These are phyloP conservation scores for Penicillium paxilli DNA, from an alignment of 495 filamentous ascomycete genomes.

Conservation along the genomic window DNA sequence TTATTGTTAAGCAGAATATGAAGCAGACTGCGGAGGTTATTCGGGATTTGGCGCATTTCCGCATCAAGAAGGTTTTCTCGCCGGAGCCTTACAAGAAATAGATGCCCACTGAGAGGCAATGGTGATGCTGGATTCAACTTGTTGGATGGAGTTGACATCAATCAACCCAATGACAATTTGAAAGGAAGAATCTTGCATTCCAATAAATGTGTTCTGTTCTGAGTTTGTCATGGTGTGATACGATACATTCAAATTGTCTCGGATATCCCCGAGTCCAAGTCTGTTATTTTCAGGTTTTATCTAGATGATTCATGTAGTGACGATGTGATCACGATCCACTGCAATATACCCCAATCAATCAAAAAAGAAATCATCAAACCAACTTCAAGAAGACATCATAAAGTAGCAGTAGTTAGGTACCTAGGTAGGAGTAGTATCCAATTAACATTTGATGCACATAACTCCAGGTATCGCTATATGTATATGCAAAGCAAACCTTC, in stretches of 20 bases:
- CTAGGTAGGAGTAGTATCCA: too few species aligned
- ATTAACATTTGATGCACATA: too few species aligned
- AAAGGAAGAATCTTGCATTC: too few species aligned
- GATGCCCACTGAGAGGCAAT: background rate
- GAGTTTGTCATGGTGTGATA: background rate
- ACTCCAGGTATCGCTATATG: too few species aligned
- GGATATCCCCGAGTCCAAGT: too few species aligned
- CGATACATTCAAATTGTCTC: background rate
- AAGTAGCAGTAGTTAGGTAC: too few species aligned
- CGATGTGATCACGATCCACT: constrained; percentile 4
- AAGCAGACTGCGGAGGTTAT: constrained; percentile 38
- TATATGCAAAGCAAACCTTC: too few species aligned
- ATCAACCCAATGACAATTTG: too few species aligned
- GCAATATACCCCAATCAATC: constrained; percentile 17
- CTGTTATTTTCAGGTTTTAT: too few species aligned
- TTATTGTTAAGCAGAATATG: constrained; percentile 52
- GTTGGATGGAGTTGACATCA: too few species aligned
- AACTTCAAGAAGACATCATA: too few species aligned
- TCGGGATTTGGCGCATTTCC: constrained; percentile 29
- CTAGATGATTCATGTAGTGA: constrained; percentile 6
- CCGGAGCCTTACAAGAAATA: constrained; percentile 21
- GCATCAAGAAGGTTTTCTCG: constrained; percentile 37
- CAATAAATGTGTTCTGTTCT: background rate
- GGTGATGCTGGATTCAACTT: background rate
- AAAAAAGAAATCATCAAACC: background rate